These are phyloP conservation scores for Thalia dealbata DNA, from an alignment of 176 grass and related monocot genomes.

Conservation along the genomic window DNA sequence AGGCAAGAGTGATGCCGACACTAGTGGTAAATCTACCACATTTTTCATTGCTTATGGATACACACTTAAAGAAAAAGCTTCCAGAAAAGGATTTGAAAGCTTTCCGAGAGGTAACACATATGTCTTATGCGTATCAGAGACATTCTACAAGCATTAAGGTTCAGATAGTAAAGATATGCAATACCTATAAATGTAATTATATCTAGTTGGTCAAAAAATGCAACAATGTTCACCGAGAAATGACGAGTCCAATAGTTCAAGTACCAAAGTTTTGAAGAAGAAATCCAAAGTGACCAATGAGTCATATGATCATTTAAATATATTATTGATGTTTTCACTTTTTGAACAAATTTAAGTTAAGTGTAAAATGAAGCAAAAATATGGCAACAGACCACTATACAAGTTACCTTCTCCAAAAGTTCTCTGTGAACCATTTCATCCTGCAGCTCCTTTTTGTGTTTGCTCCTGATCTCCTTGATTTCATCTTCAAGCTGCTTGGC, in stretches of 20 bases:
- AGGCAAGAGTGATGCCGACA: not conserved
- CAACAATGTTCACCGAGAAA: not conserved
- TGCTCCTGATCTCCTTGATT: slow-evolving; percentile 71
- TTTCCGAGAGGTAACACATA: not conserved
- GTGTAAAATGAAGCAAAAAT: not conserved
- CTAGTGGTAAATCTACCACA: not conserved
- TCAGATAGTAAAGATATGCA: not conserved
- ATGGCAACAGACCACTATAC: not conserved
- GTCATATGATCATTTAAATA: not conserved
- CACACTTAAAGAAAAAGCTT: too few relatives aligned
- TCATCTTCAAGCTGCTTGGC: slow-evolving; percentile 95
- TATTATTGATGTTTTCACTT: not conserved
- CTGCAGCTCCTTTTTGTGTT: slow-evolving; percentile 79
- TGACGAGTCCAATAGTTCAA: not conserved
- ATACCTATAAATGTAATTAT: not conserved
- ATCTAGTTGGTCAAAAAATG: not conserved
- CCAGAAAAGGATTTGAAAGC: not conserved
- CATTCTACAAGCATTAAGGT: not conserved
- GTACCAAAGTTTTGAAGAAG: not conserved
- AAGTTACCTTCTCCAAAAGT: slow-evolving; percentile 76
- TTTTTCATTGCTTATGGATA: not conserved
- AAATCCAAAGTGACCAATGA: not conserved
- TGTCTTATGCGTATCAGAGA: not conserved
- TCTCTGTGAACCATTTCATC: slow-evolving; percentile 61
- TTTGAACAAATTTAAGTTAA: not conserved